Percentiles rank a stretch among this genome's conserved stretches.
These are phyloP conservation scores for Astrothelium macrocarpum DNA, from an alignment of 495 filamentous ascomycete species.

Conservation along the genomic window DNA sequence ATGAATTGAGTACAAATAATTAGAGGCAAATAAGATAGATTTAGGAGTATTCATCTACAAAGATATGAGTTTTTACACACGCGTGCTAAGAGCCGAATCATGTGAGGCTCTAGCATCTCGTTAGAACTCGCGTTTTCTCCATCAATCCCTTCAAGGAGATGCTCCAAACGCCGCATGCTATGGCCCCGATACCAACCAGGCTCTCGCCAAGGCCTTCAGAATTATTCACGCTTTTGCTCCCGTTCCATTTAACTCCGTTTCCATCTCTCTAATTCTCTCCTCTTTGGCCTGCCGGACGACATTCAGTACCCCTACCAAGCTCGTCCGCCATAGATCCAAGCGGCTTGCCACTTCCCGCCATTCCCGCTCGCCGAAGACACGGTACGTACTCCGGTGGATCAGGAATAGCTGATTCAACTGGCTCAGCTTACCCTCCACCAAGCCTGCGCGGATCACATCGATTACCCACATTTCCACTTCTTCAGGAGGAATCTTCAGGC, in stretches of 20 bases:
- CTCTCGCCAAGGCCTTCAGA: neutral
- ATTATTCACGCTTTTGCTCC: conserved; percentile 37
- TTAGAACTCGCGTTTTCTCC: neutral
- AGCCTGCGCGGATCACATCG: conserved; percentile 86
- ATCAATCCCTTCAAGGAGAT: neutral
- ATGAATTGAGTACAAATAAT: too few species aligned
- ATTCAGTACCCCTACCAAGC: conserved; percentile 60
- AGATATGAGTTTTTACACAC: neutral
- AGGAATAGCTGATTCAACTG: conserved; percentile 88
- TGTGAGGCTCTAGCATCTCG: neutral
- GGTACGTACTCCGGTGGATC: conserved; percentile 86
- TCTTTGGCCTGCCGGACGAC: conserved; percentile 72
- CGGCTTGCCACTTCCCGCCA: conserved; percentile 88
- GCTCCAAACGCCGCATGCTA: neutral
- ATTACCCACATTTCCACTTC: conserved; percentile 98
- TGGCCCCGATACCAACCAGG: neutral
- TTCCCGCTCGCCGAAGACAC: conserved; percentile 95
- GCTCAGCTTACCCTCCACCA: conserved; percentile 88
- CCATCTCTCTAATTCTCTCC: conserved; percentile 48
- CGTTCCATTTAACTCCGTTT: conserved; percentile 48
- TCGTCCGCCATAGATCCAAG: conserved; percentile 79
- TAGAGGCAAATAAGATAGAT: neutral
- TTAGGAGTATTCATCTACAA: neutral
- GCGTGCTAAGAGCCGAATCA: neutral
- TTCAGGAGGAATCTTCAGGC: conserved; percentile 66